Evolutionary conservation across 2,329 filamentous ascomycete species (phyloP), one percentile per base, ranked within the genome.

Genomic region (Aspergillus novofumigatus): DNA sequence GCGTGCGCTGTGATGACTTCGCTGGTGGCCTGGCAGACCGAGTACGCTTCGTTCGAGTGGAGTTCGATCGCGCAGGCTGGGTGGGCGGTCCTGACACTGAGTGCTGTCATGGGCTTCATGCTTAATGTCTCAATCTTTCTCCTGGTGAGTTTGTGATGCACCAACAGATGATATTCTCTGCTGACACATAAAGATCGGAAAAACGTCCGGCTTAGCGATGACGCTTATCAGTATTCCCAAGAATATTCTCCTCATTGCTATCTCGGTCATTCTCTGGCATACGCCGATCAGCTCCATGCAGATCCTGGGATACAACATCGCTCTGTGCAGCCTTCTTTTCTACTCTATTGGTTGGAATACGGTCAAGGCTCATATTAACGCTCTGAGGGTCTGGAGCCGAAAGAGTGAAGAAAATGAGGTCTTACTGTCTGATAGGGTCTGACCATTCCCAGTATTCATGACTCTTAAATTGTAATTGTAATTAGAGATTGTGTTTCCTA

Each of bases 191-290:
- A 65, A 92, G 89, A 93, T 93, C 67, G 89, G 90, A 68, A 91
- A 89, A 75, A 93, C 90, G 4, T 93, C 90, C 2, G 88, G 88
- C 53, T 83, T 94, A 47, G 89, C 91, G 66, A 87, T 93, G 75
- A 91, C 89, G 26, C 84, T 94, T 20, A 90, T 86, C 53, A 89
- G 90, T 68, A 90, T 94, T 60, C 83, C 92, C 67, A 94, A 93
- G 76, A 89, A 91, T 69, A 91, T 93, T 58, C 83, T 93, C 54
- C 86, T 94, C 53, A 89, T 93, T 62, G 77, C 83, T 56, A 81
- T 84, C 54, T 90, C 88, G 51, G 86, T 92, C 69, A 70, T 89
- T 65, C 86, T 92, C 69, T 92, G 89, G 86, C 79, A 82, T 59
- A 90, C 89, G 52, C 80, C 83, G 35, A 86, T 92, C 67, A 81